Evolutionary conservation across 257 asterid genomes (phyloP).

Genomic region (Gentiana dahurica): DNA sequence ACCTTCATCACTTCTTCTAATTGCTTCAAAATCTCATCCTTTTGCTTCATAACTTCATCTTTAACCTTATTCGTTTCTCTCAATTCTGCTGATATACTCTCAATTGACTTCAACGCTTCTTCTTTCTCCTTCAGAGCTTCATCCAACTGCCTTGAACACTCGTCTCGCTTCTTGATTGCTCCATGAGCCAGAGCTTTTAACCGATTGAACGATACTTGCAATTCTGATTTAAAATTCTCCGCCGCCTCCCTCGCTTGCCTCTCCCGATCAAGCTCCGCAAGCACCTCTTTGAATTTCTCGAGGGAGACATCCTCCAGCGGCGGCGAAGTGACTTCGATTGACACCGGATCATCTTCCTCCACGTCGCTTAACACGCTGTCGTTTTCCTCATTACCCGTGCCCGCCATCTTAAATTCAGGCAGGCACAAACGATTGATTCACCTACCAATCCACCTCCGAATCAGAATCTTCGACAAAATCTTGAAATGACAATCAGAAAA

Average conservation of each 20-base stretch:
- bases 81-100: conserved; percentile 28
- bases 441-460: too few species aligned
- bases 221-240: conserved; percentile 56
- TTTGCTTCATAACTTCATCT: conserved; percentile 43
- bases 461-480: too few species aligned
- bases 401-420: conserved; percentile 34
- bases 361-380: conserved; percentile 85
- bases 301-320: conserved; percentile 40
- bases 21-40: conserved; percentile 39
- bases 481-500: too few species aligned
- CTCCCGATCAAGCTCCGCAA: conserved; percentile 87
- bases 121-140: conserved; percentile 69
- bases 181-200: conserved; percentile 79
- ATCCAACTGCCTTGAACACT: conserved; percentile 66
- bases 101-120: conserved; percentile 39
- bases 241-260: conserved; percentile 62
- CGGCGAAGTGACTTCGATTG: conserved; percentile 26
- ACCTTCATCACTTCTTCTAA: conserved; percentile 54
- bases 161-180: conserved; percentile 84
- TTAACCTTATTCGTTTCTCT: conserved; percentile 36
- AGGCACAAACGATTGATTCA: conserved; percentile 1
- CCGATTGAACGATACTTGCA: conserved; percentile 63
- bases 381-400: conserved; percentile 48
- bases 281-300: conserved; percentile 54
- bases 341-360: conserved; percentile 75